These are phyloP conservation scores for Rhodotorula babjevae DNA, from an alignment of 768 basidiomycete species.

Conservation along the genomic window DNA sequence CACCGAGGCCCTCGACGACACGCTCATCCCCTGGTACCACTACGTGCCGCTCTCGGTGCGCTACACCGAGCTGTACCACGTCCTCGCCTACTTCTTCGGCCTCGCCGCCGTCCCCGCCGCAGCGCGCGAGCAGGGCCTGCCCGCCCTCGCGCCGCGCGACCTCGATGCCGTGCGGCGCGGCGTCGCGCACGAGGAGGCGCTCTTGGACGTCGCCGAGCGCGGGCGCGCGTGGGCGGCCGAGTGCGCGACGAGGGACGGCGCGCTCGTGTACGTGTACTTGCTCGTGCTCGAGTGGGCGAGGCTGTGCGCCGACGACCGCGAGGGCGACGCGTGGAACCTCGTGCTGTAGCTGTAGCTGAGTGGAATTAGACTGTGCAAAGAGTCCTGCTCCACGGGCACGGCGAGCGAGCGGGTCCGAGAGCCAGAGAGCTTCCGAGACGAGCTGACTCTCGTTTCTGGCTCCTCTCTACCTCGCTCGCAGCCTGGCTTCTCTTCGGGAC, in stretches of 20 bases:
- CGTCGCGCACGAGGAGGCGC: slow-evolving; percentile 4
- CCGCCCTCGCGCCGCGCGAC: background rate
- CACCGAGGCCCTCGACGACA: slow-evolving; percentile 9
- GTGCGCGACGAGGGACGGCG: slow-evolving; percentile 22
- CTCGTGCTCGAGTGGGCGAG: slow-evolving; percentile 23
- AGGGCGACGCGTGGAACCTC: background rate
- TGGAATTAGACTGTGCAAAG: no score
- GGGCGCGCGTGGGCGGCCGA: slow-evolving; percentile 6
- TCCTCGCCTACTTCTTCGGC: slow-evolving; percentile 25
- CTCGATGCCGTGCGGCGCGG: background rate
- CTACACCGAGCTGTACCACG: slow-evolving; percentile 4
- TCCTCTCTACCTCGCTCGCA: no score
- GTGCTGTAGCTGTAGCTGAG: background rate
- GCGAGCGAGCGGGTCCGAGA: no score
- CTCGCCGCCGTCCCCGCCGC: background rate
- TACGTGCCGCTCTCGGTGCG: slow-evolving; percentile 14
- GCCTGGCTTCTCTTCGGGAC: no score
- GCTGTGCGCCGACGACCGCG: background rate
- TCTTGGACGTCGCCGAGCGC: background rate
- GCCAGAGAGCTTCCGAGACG: no score
- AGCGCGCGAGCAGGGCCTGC: background rate
- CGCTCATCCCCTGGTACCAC: slow-evolving; percentile 20
- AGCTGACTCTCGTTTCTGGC: no score
- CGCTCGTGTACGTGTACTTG: slow-evolving; percentile 8
- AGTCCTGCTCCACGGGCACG: no score